A percentile compares a stretch with the other conserved stretches of the same genome.
These are phyloP conservation scores for Polyporus arcularius DNA, from an alignment of 768 basidiomycete genomes.

Conservation along the genomic window DNA sequence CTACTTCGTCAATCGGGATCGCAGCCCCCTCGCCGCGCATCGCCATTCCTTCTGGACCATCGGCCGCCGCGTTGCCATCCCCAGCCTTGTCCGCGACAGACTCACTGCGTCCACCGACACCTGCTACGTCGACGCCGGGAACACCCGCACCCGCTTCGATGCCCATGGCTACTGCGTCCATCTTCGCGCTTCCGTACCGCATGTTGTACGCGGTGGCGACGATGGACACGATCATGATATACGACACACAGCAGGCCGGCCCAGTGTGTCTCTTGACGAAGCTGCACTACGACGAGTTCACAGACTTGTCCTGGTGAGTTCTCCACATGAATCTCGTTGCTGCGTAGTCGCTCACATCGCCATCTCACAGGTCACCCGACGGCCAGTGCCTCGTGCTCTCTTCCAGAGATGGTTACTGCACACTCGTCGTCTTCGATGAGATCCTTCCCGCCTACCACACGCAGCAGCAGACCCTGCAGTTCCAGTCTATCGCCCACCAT, in stretches of 20 bases:
- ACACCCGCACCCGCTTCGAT: slow-evolving; percentile 43
- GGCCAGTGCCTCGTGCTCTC: slow-evolving; percentile 91
- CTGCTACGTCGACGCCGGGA: slow-evolving; percentile 56
- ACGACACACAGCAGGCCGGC: slow-evolving; percentile 94
- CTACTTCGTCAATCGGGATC: slow-evolving; percentile 24
- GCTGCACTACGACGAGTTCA: slow-evolving; percentile 97
- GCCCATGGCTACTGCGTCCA: slow-evolving; percentile 49
- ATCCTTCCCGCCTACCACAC: slow-evolving; percentile 85
- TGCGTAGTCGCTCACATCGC: neutral
- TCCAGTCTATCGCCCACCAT: slow-evolving; percentile 88
- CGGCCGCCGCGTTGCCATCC: slow-evolving; percentile 42
- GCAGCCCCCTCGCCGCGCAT: slow-evolving; percentile 51
- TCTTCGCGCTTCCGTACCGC: slow-evolving; percentile 90
- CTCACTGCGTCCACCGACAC: slow-evolving; percentile 57
- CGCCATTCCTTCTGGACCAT: slow-evolving; percentile 25
- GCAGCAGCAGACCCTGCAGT: slow-evolving; percentile 88
- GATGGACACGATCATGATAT: slow-evolving; percentile 92
- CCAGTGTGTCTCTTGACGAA: slow-evolving; percentile 92
- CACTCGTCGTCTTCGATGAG: slow-evolving; percentile 92
- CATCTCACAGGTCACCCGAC: slow-evolving; percentile 79
- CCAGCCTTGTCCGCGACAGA: slow-evolving; percentile 56
- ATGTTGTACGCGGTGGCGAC: slow-evolving; percentile 96
- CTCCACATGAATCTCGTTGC: neutral
- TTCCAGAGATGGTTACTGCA: slow-evolving; percentile 96
- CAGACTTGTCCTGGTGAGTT: slow-evolving; percentile 91